Conservation (phyloP, 2,329 filamentous ascomycete genomes). For the Colletotrichum australisinense region DNA sequence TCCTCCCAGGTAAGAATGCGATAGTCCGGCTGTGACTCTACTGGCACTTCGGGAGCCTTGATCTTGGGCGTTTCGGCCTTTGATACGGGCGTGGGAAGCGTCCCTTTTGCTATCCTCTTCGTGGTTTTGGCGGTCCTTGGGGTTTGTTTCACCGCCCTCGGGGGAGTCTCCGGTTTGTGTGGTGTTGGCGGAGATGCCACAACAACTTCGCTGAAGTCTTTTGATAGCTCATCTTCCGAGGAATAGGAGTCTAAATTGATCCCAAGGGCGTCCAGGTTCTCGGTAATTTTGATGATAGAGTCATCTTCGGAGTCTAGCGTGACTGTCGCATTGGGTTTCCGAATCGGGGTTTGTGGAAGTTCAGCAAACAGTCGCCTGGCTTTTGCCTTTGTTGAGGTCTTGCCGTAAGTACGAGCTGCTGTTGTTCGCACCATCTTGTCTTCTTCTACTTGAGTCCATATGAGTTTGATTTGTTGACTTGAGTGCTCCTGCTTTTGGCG, state of each 20-base stretch:
- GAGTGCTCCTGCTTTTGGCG: not conserved
- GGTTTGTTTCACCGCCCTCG: conserved; percentile 1
- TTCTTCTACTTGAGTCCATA: conserved; percentile 1
- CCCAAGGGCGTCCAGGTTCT: conserved; percentile 47
- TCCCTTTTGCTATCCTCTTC: not conserved
- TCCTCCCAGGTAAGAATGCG: conserved; percentile 67
- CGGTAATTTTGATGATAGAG: conserved; percentile 46
- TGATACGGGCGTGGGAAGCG: not conserved
- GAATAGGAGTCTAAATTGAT: conserved; percentile 39
- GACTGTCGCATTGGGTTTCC: conserved; percentile 39
- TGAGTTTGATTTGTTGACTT: not conserved
- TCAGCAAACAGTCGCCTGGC: conserved; percentile 62
- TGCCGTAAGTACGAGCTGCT: conserved; percentile 62
- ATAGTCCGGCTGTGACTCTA: conserved; percentile 42
- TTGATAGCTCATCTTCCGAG: conserved; percentile 31
- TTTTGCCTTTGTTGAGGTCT: conserved; percentile 57
- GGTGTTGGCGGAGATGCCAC: conserved; percentile 7
- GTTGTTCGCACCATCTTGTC: conserved; percentile 57
- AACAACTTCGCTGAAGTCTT: conserved; percentile 17
- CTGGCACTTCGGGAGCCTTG: not conserved
- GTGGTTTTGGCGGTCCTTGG: not conserved
- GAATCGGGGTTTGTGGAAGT: conserved; percentile 61
- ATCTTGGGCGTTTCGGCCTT: not conserved
- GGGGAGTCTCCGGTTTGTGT: not conserved
- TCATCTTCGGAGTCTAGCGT: conserved; percentile 27